phyloP scores from a whole-genome alignment of 768 basidiomycete species.

The Pulveroboletus sp. region DNA sequence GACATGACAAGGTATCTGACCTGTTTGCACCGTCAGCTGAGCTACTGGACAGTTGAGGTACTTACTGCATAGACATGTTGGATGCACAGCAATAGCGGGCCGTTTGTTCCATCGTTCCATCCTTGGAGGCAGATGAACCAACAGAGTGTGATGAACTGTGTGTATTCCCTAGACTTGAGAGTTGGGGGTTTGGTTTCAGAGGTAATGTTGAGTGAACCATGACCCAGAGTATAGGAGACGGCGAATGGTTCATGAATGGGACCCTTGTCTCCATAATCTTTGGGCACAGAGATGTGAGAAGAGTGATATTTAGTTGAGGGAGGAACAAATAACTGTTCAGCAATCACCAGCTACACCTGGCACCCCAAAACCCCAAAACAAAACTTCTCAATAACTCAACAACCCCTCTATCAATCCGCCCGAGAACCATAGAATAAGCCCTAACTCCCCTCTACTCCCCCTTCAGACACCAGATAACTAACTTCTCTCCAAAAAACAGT shows the following conservation, averaged over 20 bases:
- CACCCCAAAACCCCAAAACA: too few species aligned
- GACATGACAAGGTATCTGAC: constrained; percentile 49
- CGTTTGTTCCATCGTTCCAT: constrained; percentile 77
- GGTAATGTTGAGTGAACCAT: background rate
- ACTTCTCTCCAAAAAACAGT: too few species aligned
- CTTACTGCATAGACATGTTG: constrained; percentile 54
- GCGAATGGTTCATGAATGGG: background rate
- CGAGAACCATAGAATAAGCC: too few species aligned
- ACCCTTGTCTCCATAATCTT: too few species aligned
- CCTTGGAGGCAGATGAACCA: constrained; percentile 61
- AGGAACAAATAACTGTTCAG: too few species aligned
- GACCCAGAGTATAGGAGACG: background rate
- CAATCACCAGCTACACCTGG: too few species aligned
- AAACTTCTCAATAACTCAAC: too few species aligned
- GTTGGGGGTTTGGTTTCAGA: constrained; percentile 3
- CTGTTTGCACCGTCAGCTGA: constrained; percentile 21
- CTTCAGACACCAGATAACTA: too few species aligned
- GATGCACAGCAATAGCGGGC: constrained; percentile 72
- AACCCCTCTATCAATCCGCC: too few species aligned
- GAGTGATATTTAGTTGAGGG: too few species aligned
- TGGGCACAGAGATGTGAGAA: too few species aligned
- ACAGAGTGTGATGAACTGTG: constrained; percentile 59
- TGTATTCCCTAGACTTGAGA: constrained; percentile 16
- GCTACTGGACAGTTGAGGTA: background rate
- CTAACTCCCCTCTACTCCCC: too few species aligned